Percentiles rank a stretch among this genome's conserved stretches.
These are phyloP conservation scores for Pythium diclinum DNA, from an alignment of 352 stramenopile species.

Conservation along the genomic window DNA sequence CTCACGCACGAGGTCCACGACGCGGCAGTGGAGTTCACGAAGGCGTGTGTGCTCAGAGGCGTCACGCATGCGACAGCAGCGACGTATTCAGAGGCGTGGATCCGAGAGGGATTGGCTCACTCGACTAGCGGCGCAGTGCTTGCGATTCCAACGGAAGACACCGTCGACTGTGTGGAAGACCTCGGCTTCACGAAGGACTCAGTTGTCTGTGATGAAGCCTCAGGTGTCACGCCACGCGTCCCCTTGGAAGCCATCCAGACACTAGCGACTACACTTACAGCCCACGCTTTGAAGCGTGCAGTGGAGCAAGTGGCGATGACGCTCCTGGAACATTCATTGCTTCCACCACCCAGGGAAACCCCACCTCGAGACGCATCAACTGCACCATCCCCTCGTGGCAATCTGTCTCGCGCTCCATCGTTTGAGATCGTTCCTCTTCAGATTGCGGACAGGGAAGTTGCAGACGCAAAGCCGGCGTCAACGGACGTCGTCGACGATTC, in stretches of 20 bases:
- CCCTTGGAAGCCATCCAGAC: neutral
- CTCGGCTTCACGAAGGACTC: neutral
- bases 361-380: neutral
- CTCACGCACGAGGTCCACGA: neutral
- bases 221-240: neutral
- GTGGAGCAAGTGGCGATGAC: neutral
- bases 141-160: neutral
- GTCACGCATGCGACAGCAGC: neutral
- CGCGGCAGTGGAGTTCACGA: neutral
- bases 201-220: neutral
- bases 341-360: neutral
- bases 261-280: neutral
- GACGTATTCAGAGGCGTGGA: slow-evolving; percentile 1
- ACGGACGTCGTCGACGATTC: slow-evolving; percentile 3
- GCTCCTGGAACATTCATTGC: neutral
- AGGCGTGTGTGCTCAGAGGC: neutral
- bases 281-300: neutral
- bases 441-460: neutral
- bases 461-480: neutral
- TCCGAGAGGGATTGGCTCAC: slow-evolving; percentile 1
- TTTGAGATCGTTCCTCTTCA: neutral
- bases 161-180: neutral
- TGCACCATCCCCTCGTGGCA: neutral
- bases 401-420: neutral
- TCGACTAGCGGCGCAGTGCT: neutral